A percentile compares a stretch with the other conserved stretches of the same genome.
Conservation (phyloP, 106 monocot genomes). For the Platanthera zijinensis region DNA sequence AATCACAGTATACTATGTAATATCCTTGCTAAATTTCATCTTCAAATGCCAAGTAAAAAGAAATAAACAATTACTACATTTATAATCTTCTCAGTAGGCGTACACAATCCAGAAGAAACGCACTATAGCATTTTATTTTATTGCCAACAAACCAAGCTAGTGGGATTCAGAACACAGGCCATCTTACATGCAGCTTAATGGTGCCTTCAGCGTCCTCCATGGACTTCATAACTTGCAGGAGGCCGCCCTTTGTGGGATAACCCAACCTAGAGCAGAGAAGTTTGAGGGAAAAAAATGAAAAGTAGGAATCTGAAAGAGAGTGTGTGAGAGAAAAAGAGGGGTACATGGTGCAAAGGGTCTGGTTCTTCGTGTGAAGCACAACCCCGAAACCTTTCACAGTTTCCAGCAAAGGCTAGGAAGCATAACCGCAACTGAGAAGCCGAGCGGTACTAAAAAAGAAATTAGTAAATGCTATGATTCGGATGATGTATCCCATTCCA, state of each 20-base stretch:
- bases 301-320: too few relatives aligned
- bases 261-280: conserved; percentile 16
- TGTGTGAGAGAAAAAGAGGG: too few relatives aligned
- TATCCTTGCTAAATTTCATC: neutral
- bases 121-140: neutral
- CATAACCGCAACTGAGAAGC: too few relatives aligned
- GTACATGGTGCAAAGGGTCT: too few relatives aligned
- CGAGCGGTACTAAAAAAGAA: too few relatives aligned
- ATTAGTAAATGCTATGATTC: too few relatives aligned
- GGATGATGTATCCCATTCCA: too few relatives aligned
- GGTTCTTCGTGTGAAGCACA: too few relatives aligned
- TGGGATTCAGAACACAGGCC: neutral
- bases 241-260: conserved; percentile 28
- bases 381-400: too few relatives aligned
- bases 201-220: conserved; percentile 71
- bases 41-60: neutral
- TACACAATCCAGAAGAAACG: neutral
- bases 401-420: too few relatives aligned
- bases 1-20: neutral
- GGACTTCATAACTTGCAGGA: conserved; percentile 58
- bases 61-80: neutral
- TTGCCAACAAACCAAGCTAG: neutral
- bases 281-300: too few relatives aligned
- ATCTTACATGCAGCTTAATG: conserved; percentile 65
- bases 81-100: neutral